Evolutionary conservation across 192 early-diverging fungal genomes (phyloP), one percentile per base, ranked within the genome.

Genomic region (Neocallimastix lanati): DNA sequence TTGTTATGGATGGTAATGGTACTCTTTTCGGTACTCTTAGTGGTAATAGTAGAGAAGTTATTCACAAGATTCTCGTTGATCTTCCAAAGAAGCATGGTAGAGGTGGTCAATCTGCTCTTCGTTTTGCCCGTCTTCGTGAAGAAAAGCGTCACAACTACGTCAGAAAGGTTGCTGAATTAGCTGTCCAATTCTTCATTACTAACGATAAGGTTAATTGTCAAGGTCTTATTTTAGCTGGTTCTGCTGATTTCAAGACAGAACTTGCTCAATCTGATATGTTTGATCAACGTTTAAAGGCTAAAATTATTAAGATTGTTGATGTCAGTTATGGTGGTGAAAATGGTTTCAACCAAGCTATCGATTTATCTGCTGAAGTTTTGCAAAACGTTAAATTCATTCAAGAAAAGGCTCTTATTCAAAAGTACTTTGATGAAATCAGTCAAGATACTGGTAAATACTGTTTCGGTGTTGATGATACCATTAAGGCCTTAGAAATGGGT

Each of bases 1-100:
- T 99, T 83, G 89, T 99, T 78, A 96, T 99, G 92, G 98, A 99
- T 85, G 98, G 98, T 92, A 94, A 94, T 87, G 98, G 98, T 76
- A 88, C 93, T 21, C 86, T 99, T 30, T 99, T 96, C 84, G 98
- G 98, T 29, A 92, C 92, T 28, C 88, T 99, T n/a, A 88, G 92
- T 82, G 98, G 98, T 76, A 97, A 94, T 87, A 94, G 90, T 28
- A 93, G 98, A 80, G 94, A 97, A 80, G 89, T 99, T 36, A 84
- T 98, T 79, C 94, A 96, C 88, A 95, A 96, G 85, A 90, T 99
- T 79, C 86, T 30, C 25, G 98, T 99, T 76, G 98, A 99, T 83
- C 83, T 99, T 85, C 98, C 98, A 83, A 99, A 99, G 90, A 99
- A 99, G 93, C 98, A 99, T 92, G 98, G 98, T 78, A 94, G 98